Evolutionary conservation across 805 yeast species (phyloP).

Genomic region (Candida nonsorbophila): DNA sequence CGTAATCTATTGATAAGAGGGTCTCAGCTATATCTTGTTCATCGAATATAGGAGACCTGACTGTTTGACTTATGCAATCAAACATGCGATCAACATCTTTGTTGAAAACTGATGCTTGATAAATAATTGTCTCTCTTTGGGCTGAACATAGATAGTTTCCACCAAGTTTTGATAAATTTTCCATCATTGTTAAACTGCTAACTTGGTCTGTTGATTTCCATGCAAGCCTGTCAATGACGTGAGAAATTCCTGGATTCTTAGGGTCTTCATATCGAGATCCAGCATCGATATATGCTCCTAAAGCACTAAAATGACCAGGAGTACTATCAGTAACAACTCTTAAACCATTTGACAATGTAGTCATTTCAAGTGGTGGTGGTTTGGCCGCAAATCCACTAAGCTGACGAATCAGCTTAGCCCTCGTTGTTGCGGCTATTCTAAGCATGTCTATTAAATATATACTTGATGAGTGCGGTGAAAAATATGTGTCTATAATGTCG

Average conservation of each 20-base stretch:
- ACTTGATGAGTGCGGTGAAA: no score
- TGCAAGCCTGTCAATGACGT: constrained; percentile 80
- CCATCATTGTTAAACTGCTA: constrained; percentile 66
- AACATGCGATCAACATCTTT: constrained; percentile 78
- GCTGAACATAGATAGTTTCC: constrained; percentile 94
- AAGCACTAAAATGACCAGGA: constrained; percentile 87
- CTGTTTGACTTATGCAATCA: constrained; percentile 69
- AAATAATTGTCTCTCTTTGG: constrained; percentile 85
- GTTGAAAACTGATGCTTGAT: constrained; percentile 93
- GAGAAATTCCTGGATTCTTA: constrained; percentile 65
- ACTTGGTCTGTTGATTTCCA: constrained; percentile 63
- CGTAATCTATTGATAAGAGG: constrained; percentile 68
- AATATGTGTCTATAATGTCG: no score
- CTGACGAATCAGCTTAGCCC: no score
- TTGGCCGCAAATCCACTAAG: no score
- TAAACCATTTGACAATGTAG: constrained; percentile 66
- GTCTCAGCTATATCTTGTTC: constrained; percentile 73
- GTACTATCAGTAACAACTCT: constrained; percentile 78
- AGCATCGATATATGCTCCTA: constrained; percentile 85
- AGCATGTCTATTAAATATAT: no score
- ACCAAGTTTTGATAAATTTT: constrained; percentile 71
- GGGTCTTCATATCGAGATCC: constrained; percentile 80
- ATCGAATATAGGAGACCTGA: constrained; percentile 62
- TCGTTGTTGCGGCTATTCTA: no score
- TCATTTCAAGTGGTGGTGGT: constrained; percentile 20